Base-by-base conservation (phyloP, 345 rosid genomes). In the Murraya koenigii region DNA sequence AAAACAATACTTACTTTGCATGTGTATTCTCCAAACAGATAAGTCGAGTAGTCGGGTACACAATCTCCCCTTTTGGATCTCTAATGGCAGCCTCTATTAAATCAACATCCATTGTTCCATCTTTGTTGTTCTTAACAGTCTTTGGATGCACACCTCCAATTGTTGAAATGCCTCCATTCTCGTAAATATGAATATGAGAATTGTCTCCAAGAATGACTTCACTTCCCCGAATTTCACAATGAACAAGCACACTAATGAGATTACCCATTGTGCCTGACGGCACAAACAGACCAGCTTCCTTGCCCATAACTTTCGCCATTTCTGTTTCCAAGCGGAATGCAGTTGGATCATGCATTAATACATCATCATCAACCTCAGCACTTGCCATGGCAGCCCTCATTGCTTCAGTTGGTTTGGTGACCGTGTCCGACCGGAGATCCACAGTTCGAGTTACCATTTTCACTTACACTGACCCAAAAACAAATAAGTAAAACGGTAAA, bases 231-330 rank as follows among this genome's bases (percentile, higher is more conserved):
- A 84, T 78, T 52, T 92, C 90, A 75, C 99, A 96, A 73, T 94
- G 98, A 68, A 92, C 95, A 58, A 96, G 92, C 35, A 96, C 97
- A 59, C 99, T 92, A 28, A 94, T 88, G 44, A 94, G 91, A 87
- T 96, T 96, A 38, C 95, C 97, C 98, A 94, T 96, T 8, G 98
- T 94, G 47, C 99, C 99, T 5, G 99, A 94, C 0, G 98, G 97
- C 69, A 96, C 97, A 80, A 86, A 96, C 32, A 96, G 83, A 3
- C 91, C 98, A 1, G 94, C 97, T 81, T 96, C 99, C 89, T 96
- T 96, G 69, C 95, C 92, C 14, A 72, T 85, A 65, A 94, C 84
- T 82, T 82, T 88, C 0, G 98, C 94, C 88, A 96, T 79, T 81
- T 89, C 97, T 20, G 85, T 70, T 82, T 96, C 98, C 63, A 96